These are phyloP conservation scores for Rhynchosporium graminicola DNA, from an alignment of 2,329 filamentous ascomycete genomes.

Conservation along the genomic window DNA sequence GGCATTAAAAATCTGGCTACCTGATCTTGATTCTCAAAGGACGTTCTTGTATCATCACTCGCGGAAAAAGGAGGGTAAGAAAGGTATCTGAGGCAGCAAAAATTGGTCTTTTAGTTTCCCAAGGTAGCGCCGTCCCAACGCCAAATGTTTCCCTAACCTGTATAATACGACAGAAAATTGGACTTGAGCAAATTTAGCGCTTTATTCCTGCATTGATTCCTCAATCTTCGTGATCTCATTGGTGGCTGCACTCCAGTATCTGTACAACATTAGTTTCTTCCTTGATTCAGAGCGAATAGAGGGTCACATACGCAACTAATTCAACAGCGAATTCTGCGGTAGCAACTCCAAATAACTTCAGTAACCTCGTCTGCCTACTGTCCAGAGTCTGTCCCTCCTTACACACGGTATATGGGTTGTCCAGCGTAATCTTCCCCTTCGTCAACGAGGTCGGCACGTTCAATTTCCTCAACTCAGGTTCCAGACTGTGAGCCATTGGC, in stretches of 20 bases:
- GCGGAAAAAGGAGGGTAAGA: constrained; percentile 35
- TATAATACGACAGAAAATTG: constrained; percentile 39
- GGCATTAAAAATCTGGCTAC: constrained; percentile 40
- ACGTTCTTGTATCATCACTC: constrained; percentile 40
- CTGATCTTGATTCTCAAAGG: constrained; percentile 31
- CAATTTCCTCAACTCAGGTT: constrained; percentile 86
- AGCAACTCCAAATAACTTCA: constrained; percentile 92
- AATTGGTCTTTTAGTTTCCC: constrained; percentile 36
- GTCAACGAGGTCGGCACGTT: constrained; percentile 87
- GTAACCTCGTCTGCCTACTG: constrained; percentile 84
- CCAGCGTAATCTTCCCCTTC: constrained; percentile 80
- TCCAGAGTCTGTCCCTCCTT: constrained; percentile 82
- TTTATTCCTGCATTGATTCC: constrained; percentile 48
- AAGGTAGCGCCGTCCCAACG: constrained; percentile 40
- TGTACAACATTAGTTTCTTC: constrained; percentile 37
- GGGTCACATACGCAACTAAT: constrained; percentile 66
- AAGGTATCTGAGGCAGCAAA: constrained; percentile 35
- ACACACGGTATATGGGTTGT: constrained; percentile 62
- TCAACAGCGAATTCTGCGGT: constrained; percentile 87
- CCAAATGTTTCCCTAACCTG: constrained; percentile 37
- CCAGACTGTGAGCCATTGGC: constrained; percentile 81
- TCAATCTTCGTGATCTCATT: constrained; percentile 60
- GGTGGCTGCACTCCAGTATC: constrained; percentile 63
- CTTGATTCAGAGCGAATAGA: too few relatives aligned
- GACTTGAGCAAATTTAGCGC: constrained; percentile 22